phyloP scores from a whole-genome alignment of 2,329 filamentous ascomycete species.

The Curvularia spicifera region DNA sequence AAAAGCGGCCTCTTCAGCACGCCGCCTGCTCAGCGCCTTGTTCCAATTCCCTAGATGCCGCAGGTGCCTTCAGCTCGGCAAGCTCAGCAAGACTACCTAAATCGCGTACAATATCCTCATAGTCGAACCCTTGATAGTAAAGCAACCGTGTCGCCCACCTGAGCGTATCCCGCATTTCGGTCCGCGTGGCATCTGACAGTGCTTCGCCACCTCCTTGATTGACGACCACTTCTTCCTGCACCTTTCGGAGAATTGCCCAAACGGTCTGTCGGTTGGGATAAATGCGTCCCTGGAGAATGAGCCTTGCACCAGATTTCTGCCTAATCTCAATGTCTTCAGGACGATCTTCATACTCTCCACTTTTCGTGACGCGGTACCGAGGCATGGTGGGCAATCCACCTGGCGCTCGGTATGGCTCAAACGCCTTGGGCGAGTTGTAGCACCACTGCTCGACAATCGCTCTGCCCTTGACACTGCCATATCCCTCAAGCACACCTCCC shows the following conservation, averaged over 20 bases:
- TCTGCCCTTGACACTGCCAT: conserved; percentile 57
- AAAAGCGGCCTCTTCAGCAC: conserved; percentile 15
- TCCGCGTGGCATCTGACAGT: conserved; percentile 20
- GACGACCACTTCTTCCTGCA: conserved; percentile 41
- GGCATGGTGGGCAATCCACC: conserved; percentile 45
- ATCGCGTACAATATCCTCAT: conserved; percentile 42
- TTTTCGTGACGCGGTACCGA: conserved; percentile 31
- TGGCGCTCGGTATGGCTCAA: conserved; percentile 38
- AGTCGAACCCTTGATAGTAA: conserved; percentile 41
- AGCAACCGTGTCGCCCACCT: conserved; percentile 42
- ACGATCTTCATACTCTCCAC: conserved; percentile 31
- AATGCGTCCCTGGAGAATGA: conserved; percentile 41
- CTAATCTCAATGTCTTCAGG: conserved; percentile 41
- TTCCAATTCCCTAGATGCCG: conserved; percentile 14
- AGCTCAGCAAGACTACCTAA: conserved; percentile 40
- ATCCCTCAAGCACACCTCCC: conserved; percentile 59
- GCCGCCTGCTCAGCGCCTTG: conserved; percentile 18
- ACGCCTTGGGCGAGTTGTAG: conserved; percentile 28
- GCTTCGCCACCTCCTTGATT: conserved; percentile 21
- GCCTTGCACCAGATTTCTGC: conserved; percentile 35
- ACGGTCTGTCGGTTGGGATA: conserved; percentile 43
- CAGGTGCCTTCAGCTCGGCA: conserved; percentile 41
- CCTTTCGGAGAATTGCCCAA: conserved; percentile 42
- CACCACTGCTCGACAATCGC: conserved; percentile 58
- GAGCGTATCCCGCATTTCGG: conserved; percentile 37